Conservation (phyloP, 768 basidiomycete genomes). For the Exidia glandulosa region DNA sequence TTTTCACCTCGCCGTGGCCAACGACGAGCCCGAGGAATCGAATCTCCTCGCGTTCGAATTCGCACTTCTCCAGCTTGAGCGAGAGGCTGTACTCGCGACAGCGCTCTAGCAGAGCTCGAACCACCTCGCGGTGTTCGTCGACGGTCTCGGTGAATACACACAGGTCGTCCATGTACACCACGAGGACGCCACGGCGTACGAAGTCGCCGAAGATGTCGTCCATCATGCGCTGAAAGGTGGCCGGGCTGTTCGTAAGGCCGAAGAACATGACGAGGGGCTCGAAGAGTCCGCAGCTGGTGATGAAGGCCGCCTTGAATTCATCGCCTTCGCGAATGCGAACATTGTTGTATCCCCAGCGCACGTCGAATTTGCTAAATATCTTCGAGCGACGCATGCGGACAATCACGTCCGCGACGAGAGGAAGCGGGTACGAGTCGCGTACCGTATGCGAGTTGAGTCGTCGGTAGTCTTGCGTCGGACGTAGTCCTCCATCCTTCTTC, state of each 20-base stretch:
- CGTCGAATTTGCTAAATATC: too few relatives aligned
- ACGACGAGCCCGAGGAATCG: conserved; percentile 31
- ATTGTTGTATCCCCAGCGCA: too few relatives aligned
- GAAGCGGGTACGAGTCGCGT: too few relatives aligned
- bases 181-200: conserved; percentile 14
- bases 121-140: conserved; percentile 7
- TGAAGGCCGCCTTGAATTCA: too few relatives aligned
- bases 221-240: conserved; percentile 14
- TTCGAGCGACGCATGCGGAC: too few relatives aligned
- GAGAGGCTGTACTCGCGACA: conserved; percentile 22
- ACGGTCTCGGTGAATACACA: conserved; percentile 13
- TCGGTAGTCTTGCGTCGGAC: too few relatives aligned
- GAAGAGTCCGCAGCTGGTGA: too few relatives aligned
- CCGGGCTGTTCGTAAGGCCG: conserved; percentile 6
- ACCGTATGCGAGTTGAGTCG: too few relatives aligned
- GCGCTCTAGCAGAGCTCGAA: conserved; percentile 15
- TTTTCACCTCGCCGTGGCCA: conserved; percentile 12
- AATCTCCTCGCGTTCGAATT: conserved; percentile 12
- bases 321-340: too few relatives aligned
- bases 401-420: too few relatives aligned
- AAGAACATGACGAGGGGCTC: too few relatives aligned
- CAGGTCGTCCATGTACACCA: conserved; percentile 25
- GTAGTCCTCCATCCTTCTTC: too few relatives aligned
- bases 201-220: conserved; percentile 20
- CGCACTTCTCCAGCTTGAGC: conserved; percentile 19